Percentiles rank a stretch among this genome's conserved stretches.
phyloP scores from a whole-genome alignment of 2,329 filamentous ascomycete genomes.

The Fusarium poae region DNA sequence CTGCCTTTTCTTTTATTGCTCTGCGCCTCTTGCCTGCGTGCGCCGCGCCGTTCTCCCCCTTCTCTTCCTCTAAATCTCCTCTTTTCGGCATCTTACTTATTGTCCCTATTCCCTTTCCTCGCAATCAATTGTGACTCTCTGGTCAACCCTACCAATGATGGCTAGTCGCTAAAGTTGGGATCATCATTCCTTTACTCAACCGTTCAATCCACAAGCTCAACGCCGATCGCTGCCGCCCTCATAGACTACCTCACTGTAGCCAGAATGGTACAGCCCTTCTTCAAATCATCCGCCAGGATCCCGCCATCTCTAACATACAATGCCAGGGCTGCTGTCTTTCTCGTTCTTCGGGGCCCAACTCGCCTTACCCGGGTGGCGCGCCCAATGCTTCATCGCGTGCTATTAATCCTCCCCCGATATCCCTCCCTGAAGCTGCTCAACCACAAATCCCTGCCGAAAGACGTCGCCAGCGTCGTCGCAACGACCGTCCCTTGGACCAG shows the following conservation, averaged over 20 bases:
- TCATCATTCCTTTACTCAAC: conserved; percentile 33
- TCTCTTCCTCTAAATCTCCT: conserved; percentile 11
- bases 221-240: conserved; percentile 21
- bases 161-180: conserved; percentile 40
- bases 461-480: conserved; percentile 53
- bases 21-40: conserved; percentile 34
- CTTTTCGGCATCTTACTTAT: neutral
- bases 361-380: conserved; percentile 65
- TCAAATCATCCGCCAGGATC: neutral
- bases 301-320: conserved; percentile 34
- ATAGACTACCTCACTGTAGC: conserved; percentile 8
- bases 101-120: conserved; percentile 3
- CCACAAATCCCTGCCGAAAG: conserved; percentile 44
- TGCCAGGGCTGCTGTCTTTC: conserved; percentile 70
- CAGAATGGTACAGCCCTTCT: conserved; percentile 41
- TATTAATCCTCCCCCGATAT: conserved; percentile 61
- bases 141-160: conserved; percentile 36
- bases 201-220: conserved; percentile 29
- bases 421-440: conserved; percentile 50
- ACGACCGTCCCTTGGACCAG: conserved; percentile 63
- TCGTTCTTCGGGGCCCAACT: conserved; percentile 64
- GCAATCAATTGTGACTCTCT: conserved; percentile 22
- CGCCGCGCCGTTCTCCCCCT: neutral
- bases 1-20: conserved; percentile 3
- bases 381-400: conserved; percentile 66